These are phyloP conservation scores for Diutina pseudorugosa DNA, from an alignment of 1,139 yeast species.

Conservation along the genomic window DNA sequence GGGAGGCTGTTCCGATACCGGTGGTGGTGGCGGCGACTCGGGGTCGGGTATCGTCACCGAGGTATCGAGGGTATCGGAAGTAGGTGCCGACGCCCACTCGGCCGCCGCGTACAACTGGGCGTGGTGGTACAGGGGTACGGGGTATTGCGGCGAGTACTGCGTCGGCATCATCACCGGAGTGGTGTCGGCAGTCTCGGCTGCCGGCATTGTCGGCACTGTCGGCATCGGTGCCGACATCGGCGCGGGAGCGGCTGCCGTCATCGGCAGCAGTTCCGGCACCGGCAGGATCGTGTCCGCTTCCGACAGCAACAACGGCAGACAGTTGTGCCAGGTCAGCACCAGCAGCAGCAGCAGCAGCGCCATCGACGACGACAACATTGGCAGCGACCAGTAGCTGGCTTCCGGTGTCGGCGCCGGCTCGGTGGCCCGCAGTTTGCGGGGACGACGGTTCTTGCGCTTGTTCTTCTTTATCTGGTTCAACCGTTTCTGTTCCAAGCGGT, in stretches of 20 bases:
- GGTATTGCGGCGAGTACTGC: not conserved
- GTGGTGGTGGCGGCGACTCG: not conserved
- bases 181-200: too few species aligned
- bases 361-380: not conserved
- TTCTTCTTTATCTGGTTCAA: not conserved
- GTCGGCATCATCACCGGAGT: not conserved
- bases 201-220: not conserved
- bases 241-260: too few species aligned
- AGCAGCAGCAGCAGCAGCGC: not conserved
- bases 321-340: not conserved
- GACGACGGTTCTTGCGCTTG: not conserved
- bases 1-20: not conserved
- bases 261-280: not conserved
- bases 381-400: not conserved
- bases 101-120: not conserved
- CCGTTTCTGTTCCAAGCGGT: not conserved
- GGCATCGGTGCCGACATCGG: not conserved
- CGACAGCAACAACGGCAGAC: not conserved
- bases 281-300: not conserved
- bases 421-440: not conserved
- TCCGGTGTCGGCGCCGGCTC: not conserved
- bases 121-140: not conserved
- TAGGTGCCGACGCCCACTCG: not conserved
- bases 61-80: not conserved
- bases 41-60: not conserved